Base-by-base conservation (phyloP, 805 yeast genomes). In the Danielozyma ontarioensis region DNA sequence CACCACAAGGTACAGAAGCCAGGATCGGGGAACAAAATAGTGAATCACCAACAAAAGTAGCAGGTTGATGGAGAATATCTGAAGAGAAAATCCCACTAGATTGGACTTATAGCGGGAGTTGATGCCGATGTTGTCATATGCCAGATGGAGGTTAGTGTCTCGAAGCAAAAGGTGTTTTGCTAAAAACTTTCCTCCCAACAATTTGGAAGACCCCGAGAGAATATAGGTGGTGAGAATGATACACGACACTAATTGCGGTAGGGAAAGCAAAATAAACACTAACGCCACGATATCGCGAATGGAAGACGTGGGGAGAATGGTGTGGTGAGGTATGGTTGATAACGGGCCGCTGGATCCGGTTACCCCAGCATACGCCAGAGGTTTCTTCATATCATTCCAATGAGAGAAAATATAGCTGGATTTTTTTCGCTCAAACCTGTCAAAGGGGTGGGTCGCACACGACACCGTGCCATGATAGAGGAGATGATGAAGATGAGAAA, bases 251-350 rank as follows among this genome's bases (percentile, higher is more conserved):
- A 47, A 27, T 32, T 46, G 53, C 8, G 68, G 66, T 14, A 60
- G 37, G 15, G 48, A 39, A 27, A 52, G 45, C 10, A 60, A 33
- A n/a, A 60, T 36, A 39, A 59, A 52, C 5, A 56, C 48, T 25
- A 61, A 41, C 18, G 67, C 55, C 25, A 61, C 42, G 12, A 61
- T 50, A 34, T 62, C 68, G 31, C 60, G 42, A 33, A 53, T 30
- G 5, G 62, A 48, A 4, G 53, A 43, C 4, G 57, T 43, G 3
- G 57, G 57, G 24, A 52, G 32, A 5, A 50, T 40, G 26, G 28
- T 39, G 28, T 6, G 6, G 22, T 19, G 22, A 10, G 22, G 6
- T 6, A 19, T 19, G 22, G 22, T 19, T 19, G 6, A 10, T 19
- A 10, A 6, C 22, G n/a, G n/a, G n/a, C n/a, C n/a, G n/a, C n/a